Evolutionary conservation across 139 green algal genomes (phyloP).

Genomic region (Parachlorella kessleri): DNA sequence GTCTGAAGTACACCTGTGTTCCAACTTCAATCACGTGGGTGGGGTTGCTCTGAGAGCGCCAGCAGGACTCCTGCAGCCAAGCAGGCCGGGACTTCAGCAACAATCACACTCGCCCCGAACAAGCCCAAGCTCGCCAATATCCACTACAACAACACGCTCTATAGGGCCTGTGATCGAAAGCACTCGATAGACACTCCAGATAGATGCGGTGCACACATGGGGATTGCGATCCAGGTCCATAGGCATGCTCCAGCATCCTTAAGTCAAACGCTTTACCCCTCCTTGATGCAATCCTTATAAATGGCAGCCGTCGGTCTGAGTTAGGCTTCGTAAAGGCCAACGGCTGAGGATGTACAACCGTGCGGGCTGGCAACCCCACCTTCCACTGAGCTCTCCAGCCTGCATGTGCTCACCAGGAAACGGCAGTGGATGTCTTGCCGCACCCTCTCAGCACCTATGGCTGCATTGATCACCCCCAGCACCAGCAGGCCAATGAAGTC

Average conservation of each 20-base stretch:
- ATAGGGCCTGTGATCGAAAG: too few relatives aligned
- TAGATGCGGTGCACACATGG: too few relatives aligned
- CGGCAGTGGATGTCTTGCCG: conserved; percentile 31
- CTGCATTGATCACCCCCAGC: conserved; percentile 72
- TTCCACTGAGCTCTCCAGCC: neutral
- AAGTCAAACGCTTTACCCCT: too few relatives aligned
- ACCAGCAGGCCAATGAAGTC: conserved; percentile 74
- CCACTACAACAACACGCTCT: too few relatives aligned
- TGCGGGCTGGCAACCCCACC: too few relatives aligned
- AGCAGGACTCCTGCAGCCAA: conserved; percentile 30
- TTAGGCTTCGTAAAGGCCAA: neutral
- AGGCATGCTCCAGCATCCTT: too few relatives aligned
- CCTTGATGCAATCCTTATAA: neutral
- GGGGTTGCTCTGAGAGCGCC: conserved; percentile 16
- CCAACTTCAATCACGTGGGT: conserved; percentile 32
- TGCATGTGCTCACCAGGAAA: neutral
- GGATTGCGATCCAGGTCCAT: too few relatives aligned
- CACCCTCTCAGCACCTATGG: conserved; percentile 50
- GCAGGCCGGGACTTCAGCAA: neutral
- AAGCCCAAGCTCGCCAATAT: too few relatives aligned
- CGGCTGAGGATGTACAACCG: too few relatives aligned
- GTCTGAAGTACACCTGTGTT: conserved; percentile 32
- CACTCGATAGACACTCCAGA: too few relatives aligned
- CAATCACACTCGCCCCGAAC: neutral
- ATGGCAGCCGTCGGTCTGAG: neutral